Conservation (phyloP, 306 rosid species). For the Cucurbita ficifolia region DNA sequence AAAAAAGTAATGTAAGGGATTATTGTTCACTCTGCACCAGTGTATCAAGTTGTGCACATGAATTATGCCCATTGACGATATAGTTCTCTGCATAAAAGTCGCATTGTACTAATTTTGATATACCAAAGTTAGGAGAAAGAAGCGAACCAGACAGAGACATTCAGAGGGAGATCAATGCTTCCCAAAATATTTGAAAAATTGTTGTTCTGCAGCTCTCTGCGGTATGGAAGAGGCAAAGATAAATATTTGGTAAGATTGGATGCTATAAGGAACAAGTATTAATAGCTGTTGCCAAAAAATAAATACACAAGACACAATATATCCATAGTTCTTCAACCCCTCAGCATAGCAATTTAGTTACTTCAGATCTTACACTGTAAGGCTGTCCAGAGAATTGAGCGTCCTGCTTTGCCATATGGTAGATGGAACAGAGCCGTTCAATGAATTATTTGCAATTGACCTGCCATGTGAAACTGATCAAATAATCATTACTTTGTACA, state of each 20-base stretch:
- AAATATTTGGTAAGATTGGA: constrained; percentile 7
- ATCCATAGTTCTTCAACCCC: neutral
- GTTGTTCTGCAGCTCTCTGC: constrained; percentile 79
- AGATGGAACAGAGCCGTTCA: constrained; percentile 53
- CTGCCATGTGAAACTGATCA: constrained; percentile 31
- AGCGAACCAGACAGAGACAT: constrained; percentile 62
- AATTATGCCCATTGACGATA: neutral
- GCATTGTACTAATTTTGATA: neutral
- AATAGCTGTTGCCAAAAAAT: neutral
- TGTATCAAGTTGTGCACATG: neutral
- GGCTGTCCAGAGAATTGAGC: constrained; percentile 18
- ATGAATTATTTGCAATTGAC: constrained; percentile 68
- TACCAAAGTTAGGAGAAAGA: constrained; percentile 20
- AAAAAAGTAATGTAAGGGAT: neutral
- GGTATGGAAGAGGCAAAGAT: constrained; percentile 16
- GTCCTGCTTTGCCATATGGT: constrained; percentile 47
- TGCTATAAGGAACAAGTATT: neutral
- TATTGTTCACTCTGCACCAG: neutral
- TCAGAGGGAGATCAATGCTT: constrained; percentile 33
- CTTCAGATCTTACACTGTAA: constrained; percentile 46
- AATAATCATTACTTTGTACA: neutral
- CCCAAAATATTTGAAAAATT: constrained; percentile 32
- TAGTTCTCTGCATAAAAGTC: neutral
- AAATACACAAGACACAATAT: neutral
- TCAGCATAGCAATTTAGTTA: constrained; percentile 5